These are phyloP conservation scores for Filosporella fistucella DNA, from an alignment of 495 filamentous ascomycete species.

Conservation along the genomic window DNA sequence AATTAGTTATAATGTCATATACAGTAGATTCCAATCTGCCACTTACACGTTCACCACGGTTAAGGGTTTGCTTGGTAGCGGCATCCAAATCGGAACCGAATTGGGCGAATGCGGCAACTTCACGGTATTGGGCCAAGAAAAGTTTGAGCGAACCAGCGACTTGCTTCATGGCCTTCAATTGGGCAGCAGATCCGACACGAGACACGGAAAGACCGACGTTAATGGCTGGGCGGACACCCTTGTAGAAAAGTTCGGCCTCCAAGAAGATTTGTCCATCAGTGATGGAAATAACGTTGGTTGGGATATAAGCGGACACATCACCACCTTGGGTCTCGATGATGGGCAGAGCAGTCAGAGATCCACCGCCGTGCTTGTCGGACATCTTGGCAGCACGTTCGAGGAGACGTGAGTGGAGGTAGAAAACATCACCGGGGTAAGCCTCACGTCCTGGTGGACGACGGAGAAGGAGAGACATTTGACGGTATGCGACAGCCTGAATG, in stretches of 20 bases:
- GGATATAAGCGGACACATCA: conserved; percentile 99
- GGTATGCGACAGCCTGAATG: conserved; percentile 98
- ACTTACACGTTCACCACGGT: conserved; percentile 95
- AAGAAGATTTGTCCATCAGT: conserved; percentile 99
- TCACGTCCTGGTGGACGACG: conserved; percentile 99
- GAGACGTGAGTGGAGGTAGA: conserved; percentile 99
- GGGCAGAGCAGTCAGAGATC: conserved; percentile 95
- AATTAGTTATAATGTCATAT: background rate
- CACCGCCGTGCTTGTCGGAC: conserved; percentile 92
- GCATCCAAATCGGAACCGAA: conserved; percentile 99
- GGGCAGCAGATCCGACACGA: conserved; percentile 98
- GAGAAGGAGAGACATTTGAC: conserved; percentile 99
- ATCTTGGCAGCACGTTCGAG: conserved; percentile 99
- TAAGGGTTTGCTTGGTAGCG: conserved; percentile 96
- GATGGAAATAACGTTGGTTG: conserved; percentile 99
- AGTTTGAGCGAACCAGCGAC: conserved; percentile 99
- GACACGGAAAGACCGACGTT: conserved; percentile 99
- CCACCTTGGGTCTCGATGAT: conserved; percentile 99
- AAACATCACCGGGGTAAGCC: conserved; percentile 99
- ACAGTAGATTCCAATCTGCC: conserved; percentile 1
- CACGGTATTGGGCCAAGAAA: conserved; percentile 99
- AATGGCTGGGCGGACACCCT: conserved; percentile 99
- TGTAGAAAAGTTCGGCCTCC: conserved; percentile 99
- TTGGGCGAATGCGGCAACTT: conserved; percentile 98
- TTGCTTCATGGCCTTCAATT: conserved; percentile 99